These are phyloP conservation scores for Albophoma yamanashiensis DNA, from an alignment of 2,329 filamentous ascomycete species.

Conservation along the genomic window DNA sequence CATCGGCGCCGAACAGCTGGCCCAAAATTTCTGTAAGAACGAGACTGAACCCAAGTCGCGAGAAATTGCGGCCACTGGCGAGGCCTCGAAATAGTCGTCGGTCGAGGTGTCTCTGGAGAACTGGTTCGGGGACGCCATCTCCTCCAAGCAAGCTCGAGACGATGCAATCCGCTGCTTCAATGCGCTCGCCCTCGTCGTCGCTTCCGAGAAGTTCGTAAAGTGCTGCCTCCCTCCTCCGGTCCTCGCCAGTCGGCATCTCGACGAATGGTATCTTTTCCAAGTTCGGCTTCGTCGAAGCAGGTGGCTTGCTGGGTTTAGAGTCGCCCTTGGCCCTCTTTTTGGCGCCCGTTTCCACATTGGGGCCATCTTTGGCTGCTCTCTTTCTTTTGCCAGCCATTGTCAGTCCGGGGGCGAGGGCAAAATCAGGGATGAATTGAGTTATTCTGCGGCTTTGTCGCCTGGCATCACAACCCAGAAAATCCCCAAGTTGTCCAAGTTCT, in stretches of 20 bases:
- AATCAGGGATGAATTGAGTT: neutral
- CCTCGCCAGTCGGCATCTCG: conserved; percentile 38
- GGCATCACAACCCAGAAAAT: neutral
- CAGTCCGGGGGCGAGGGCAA: neutral
- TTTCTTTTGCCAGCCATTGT: conserved; percentile 25
- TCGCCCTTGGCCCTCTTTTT: conserved; percentile 22
- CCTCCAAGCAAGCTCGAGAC: conserved; percentile 42
- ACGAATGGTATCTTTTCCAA: conserved; percentile 34
- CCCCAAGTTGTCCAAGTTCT: neutral
- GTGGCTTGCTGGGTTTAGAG: conserved; percentile 8
- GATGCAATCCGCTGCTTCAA: conserved; percentile 48
- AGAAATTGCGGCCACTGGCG: conserved; percentile 81
- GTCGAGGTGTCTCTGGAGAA: conserved; percentile 48
- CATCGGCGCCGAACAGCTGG: conserved; percentile 50
- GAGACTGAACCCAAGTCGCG: conserved; percentile 79
- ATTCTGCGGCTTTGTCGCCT: neutral
- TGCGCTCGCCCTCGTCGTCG: conserved; percentile 43
- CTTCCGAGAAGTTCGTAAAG: conserved; percentile 53
- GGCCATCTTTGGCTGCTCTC: conserved; percentile 19
- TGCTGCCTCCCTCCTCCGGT: conserved; percentile 45
- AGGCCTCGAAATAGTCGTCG: conserved; percentile 74
- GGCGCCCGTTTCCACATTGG: conserved; percentile 12
- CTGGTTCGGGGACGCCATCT: conserved; percentile 37
- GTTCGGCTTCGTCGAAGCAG: conserved; percentile 13
- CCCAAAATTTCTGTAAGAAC: conserved; percentile 73